Base-by-base conservation (phyloP, 108 stramenopile genomes). In the Pseudonitzschia multistriata region DNA sequence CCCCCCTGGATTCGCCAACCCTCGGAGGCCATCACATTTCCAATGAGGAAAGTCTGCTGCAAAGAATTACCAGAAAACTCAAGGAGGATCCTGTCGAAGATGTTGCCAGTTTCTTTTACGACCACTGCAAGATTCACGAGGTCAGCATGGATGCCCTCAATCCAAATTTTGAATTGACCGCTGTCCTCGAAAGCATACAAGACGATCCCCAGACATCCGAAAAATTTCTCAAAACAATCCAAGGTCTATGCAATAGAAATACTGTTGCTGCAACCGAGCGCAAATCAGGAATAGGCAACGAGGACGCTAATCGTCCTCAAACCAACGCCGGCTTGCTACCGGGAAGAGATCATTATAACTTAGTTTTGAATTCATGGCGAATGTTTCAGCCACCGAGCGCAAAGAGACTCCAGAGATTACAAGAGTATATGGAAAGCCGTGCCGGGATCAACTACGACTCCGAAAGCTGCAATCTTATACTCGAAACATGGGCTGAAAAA, bases 401-500 rank as follows among this genome's bases (percentile, higher is more conserved):
- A 8, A 67, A 67, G 50, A 39, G 67, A 35, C 5, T 24, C 0
- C 67, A 67, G 33, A 50, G 29, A 25, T 13, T 67, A 19, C 33
- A 53, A 30, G 52, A 53, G 3, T 67, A 54, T 22, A 67, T 67
- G 67, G 34, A 67, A 29, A n/a, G 37, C n/a, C 3, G 21, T 24
- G 67, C 52, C 30, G 36, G 0, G 2, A 35, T 52, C 24, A 4
- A 21, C 28, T 54, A 36, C 17, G 52, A 52, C 21, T 22, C 42
- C 19, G 52, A 67, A 28, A 22, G 50, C 2, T 67, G 52, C 33
- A 67, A 67, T 52, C 50, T 67, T 13, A 29, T 67, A 17, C 3
- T 67, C 27, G 50, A 67, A 28, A 35, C 67, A 67, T 67, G 67
- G 67, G 67, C 29, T 3, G n/a, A 36, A 19, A 54, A 54, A 29